Conservation (phyloP, 2,329 filamentous ascomycete species). For the Sphaerostilbella broomeana region DNA sequence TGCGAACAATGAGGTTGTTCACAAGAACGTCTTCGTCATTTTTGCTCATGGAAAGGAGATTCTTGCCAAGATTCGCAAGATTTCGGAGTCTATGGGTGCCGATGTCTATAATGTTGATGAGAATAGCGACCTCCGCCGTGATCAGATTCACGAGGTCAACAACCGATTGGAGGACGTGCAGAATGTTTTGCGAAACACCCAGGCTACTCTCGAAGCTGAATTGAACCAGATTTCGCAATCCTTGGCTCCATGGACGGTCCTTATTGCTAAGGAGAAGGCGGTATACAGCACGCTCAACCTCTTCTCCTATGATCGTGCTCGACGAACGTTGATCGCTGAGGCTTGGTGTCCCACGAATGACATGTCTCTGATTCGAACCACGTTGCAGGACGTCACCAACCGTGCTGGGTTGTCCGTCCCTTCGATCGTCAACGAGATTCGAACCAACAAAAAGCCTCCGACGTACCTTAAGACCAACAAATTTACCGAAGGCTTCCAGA, state of each 20-base stretch:
- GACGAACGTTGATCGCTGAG: slow-evolving; percentile 94
- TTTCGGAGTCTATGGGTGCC: slow-evolving; percentile 93
- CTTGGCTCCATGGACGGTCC: slow-evolving; percentile 92
- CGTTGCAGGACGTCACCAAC: slow-evolving; percentile 93
- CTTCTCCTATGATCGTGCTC: slow-evolving; percentile 92
- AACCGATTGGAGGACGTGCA: slow-evolving; percentile 83
- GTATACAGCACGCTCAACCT: slow-evolving; percentile 93
- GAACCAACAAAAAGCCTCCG: slow-evolving; percentile 92
- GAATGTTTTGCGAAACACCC: slow-evolving; percentile 90
- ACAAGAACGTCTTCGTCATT: slow-evolving; percentile 99
- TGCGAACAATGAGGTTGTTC: slow-evolving; percentile 80
- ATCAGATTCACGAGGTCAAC: slow-evolving; percentile 97
- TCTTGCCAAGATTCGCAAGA: slow-evolving; percentile 97
- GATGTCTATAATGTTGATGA: slow-evolving; percentile 96
- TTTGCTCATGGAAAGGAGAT: slow-evolving; percentile 99
- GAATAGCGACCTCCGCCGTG: slow-evolving; percentile 88
- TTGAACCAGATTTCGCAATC: slow-evolving; percentile 89
- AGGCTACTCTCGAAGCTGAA: slow-evolving; percentile 87
- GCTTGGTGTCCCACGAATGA: slow-evolving; percentile 96
- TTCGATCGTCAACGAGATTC: slow-evolving; percentile 96
- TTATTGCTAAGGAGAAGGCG: slow-evolving; percentile 97
- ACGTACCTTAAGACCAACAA: slow-evolving; percentile 98
- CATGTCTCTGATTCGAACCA: slow-evolving; percentile 80
- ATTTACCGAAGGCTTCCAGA: slow-evolving; percentile 97
- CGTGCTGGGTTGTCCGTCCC: slow-evolving; percentile 92